Percentiles rank a stretch among this genome's conserved stretches.
Evolutionary conservation across 192 early-diverging fungal genomes (phyloP).

Genomic region (Jimgerdemannia lactiflua): DNA sequence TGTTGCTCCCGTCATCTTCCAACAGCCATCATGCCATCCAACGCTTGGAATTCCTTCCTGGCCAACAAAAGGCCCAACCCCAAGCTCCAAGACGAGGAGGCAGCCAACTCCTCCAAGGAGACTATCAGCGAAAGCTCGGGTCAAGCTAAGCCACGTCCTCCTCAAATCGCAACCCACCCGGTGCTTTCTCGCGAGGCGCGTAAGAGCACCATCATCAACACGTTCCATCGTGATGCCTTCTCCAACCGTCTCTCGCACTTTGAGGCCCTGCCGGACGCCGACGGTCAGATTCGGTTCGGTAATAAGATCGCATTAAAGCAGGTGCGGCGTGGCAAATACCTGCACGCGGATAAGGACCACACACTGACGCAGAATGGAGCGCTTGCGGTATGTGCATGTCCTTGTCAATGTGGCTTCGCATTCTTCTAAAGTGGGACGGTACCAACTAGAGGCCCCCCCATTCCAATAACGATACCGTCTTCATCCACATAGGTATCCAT

Average conservation of each 20-base stretch:
- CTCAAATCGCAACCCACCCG: no score
- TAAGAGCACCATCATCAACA: background rate
- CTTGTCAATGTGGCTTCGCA: background rate
- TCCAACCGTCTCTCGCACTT: background rate
- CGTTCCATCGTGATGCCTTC: background rate
- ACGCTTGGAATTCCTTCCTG: no score
- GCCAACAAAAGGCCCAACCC: no score
- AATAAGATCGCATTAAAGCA: background rate
- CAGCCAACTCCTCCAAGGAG: no score
- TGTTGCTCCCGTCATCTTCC: no score
- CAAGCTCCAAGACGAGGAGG: no score
- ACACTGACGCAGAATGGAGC: background rate
- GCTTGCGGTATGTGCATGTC: background rate
- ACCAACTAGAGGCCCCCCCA: no score
- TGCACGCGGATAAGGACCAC: background rate
- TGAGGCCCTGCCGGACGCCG: background rate
- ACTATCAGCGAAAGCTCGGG: no score
- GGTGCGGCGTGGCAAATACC: background rate
- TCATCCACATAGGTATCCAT: slow-evolving; percentile 28
- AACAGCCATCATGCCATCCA: no score
- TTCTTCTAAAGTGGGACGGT: background rate
- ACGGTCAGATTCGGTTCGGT: background rate
- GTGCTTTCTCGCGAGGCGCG: no score
- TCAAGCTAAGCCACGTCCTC: no score
- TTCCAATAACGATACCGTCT: no score